Evolutionary conservation across 2,329 filamentous ascomycete species (phyloP).

Genomic region (Parastagonospora nodorum): DNA sequence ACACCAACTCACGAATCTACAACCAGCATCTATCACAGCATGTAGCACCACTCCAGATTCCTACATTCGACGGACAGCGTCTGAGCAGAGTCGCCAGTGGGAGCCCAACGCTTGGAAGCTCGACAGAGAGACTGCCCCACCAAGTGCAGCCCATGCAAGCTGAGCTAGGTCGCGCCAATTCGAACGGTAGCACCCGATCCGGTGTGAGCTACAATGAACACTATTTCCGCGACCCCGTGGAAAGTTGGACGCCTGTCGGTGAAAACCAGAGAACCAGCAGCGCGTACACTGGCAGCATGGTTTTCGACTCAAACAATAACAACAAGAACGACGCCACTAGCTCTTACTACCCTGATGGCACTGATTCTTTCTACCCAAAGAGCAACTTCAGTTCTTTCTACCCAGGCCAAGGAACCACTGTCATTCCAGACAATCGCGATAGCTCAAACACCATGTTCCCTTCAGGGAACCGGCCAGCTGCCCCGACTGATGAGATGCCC

Average conservation of each 20-base stretch:
- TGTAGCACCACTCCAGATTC: slow-evolving; percentile 66
- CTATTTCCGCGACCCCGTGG: slow-evolving; percentile 35
- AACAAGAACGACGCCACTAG: slow-evolving; percentile 60
- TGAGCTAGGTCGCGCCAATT: slow-evolving; percentile 45
- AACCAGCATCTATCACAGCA: slow-evolving; percentile 69
- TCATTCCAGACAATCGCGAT: slow-evolving; percentile 67
- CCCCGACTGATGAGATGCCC: slow-evolving; percentile 18
- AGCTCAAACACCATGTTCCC: slow-evolving; percentile 53
- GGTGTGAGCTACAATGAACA: slow-evolving; percentile 39
- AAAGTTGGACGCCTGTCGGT: slow-evolving; percentile 46
- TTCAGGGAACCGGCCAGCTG: slow-evolving; percentile 20
- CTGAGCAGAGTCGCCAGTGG: slow-evolving; percentile 70
- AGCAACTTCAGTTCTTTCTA: slow-evolving; percentile 61
- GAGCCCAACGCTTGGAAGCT: slow-evolving; percentile 71
- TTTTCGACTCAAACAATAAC: slow-evolving; percentile 49
- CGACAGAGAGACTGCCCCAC: slow-evolving; percentile 49
- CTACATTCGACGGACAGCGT: slow-evolving; percentile 61
- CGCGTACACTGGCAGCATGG: slow-evolving; percentile 50
- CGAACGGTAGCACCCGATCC: slow-evolving; percentile 42
- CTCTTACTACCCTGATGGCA: slow-evolving; percentile 43
- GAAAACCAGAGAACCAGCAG: slow-evolving; percentile 48
- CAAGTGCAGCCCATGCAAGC: slow-evolving; percentile 44
- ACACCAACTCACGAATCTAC: slow-evolving; percentile 60
- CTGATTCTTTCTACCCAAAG: slow-evolving; percentile 49
- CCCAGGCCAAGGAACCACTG: slow-evolving; percentile 49